Evolutionary conservation across 2,329 filamentous ascomycete genomes (phyloP).

Genomic region (Apiospora koreana): DNA sequence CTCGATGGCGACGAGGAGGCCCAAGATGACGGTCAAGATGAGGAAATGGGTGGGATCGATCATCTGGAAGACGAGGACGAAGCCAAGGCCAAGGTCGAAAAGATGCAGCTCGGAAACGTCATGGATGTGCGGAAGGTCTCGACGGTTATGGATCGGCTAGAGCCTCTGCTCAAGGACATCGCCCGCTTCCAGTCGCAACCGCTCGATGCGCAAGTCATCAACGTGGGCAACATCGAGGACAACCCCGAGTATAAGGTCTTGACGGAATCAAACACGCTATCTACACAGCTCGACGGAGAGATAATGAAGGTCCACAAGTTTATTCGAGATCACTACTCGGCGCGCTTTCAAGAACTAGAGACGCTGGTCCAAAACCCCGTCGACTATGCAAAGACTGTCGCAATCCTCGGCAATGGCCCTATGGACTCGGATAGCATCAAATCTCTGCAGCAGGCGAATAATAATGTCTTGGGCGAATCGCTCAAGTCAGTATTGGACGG

Average conservation of each 20-base stretch:
- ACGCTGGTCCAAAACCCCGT: conserved; percentile 85
- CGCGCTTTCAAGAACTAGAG: conserved; percentile 91
- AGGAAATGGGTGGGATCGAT: conserved; percentile 54
- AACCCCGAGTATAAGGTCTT: conserved; percentile 89
- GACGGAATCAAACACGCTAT: conserved; percentile 85
- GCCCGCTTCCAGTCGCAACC: conserved; percentile 71
- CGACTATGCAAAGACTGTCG: conserved; percentile 93
- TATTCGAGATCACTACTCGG: conserved; percentile 92
- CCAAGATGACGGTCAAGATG: conserved; percentile 62
- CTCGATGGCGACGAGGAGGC: conserved; percentile 62
- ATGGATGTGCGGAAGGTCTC: conserved; percentile 80
- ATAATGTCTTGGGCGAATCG: conserved; percentile 76
- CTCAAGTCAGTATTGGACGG: conserved; percentile 83
- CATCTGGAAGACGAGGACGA: conserved; percentile 66
- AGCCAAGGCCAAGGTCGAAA: conserved; percentile 77
- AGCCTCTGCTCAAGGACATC: conserved; percentile 86
- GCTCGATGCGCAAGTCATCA: conserved; percentile 61
- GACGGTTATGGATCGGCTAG: conserved; percentile 76
- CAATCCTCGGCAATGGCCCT: conserved; percentile 89
- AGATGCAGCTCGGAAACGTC: conserved; percentile 73
- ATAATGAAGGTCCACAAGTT: conserved; percentile 94
- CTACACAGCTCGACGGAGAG: conserved; percentile 90
- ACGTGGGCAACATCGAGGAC: conserved; percentile 84
- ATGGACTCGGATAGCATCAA: conserved; percentile 82
- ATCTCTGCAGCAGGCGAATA: conserved; percentile 69